A percentile compares a stretch with the other conserved stretches of the same genome.
Evolutionary conservation across 108 stramenopile species (phyloP).

Genomic region (Pseudonitzschia multistriata): DNA sequence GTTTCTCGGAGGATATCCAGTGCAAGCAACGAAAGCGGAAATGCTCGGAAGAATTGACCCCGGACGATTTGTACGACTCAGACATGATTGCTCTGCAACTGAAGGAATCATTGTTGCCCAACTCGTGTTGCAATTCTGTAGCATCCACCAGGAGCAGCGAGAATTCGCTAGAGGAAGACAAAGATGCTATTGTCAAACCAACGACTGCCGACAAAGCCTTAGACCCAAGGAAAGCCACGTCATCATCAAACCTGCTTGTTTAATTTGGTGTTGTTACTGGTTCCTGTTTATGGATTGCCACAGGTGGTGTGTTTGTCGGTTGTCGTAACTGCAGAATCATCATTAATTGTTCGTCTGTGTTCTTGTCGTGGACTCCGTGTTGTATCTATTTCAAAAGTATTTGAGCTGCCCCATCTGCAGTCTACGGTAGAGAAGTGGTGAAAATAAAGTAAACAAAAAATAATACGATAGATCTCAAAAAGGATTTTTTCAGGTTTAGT

Average conservation of each 20-base stretch:
- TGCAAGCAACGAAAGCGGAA: slow-evolving; percentile 22
- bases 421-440: neutral
- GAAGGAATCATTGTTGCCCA: slow-evolving; percentile 5
- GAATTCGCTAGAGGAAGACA: neutral
- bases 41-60: slow-evolving; percentile 18
- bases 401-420: neutral
- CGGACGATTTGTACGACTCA: neutral
- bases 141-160: neutral
- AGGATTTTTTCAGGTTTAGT: too few species aligned
- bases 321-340: neutral
- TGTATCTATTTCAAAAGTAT: neutral
- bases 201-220: neutral
- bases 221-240: slow-evolving; percentile 1
- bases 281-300: neutral
- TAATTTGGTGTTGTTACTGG: neutral
- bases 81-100: slow-evolving; percentile 4
- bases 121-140: neutral
- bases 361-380: neutral
- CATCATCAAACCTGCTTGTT: slow-evolving; percentile 14
- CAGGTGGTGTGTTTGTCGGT: neutral
- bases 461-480: too few species aligned
- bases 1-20: neutral
- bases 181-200: neutral
- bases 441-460: too few species aligned
- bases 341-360: neutral